Evolutionary conservation across 306 rosid genomes (phyloP).

Genomic region (Castanea sativa): DNA sequence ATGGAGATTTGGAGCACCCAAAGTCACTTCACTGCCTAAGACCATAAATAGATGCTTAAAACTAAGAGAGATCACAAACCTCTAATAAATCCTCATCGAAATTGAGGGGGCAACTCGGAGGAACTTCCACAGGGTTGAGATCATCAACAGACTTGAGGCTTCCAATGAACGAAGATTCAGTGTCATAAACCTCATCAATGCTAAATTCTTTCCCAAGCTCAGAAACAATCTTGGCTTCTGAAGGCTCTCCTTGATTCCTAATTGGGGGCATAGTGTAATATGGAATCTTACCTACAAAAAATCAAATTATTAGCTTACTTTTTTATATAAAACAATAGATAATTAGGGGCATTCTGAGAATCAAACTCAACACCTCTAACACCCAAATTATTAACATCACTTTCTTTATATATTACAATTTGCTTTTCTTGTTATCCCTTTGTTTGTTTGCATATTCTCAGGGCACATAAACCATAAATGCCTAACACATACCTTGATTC

Average conservation of each 20-base stretch:
- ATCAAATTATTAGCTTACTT: background rate
- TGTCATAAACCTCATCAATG: slow-evolving; percentile 69
- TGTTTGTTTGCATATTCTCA: background rate
- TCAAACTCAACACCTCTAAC: too few relatives aligned
- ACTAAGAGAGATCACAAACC: slow-evolving; percentile 39
- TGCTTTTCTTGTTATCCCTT: background rate
- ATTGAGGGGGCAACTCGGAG: slow-evolving; percentile 57
- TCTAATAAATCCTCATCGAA: slow-evolving; percentile 56
- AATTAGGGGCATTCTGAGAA: too few relatives aligned
- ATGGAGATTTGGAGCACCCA: background rate
- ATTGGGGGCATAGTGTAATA: slow-evolving; percentile 85
- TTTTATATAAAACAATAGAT: too few relatives aligned
- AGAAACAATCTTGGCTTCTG: slow-evolving; percentile 65
- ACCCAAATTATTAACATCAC: background rate
- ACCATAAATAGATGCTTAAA: background rate
- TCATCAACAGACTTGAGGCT: slow-evolving; percentile 77
- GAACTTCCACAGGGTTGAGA: slow-evolving; percentile 83
- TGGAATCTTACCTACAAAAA: slow-evolving; percentile 80
- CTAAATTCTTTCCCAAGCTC: slow-evolving; percentile 76
- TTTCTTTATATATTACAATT: background rate
- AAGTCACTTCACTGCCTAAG: background rate
- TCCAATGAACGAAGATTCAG: slow-evolving; percentile 81
- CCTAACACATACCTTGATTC: slow-evolving; percentile 70
- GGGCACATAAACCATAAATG: background rate
- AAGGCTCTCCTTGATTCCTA: slow-evolving; percentile 65